phyloP scores from a whole-genome alignment of 352 stramenopile species.

The Pythium volutum region DNA sequence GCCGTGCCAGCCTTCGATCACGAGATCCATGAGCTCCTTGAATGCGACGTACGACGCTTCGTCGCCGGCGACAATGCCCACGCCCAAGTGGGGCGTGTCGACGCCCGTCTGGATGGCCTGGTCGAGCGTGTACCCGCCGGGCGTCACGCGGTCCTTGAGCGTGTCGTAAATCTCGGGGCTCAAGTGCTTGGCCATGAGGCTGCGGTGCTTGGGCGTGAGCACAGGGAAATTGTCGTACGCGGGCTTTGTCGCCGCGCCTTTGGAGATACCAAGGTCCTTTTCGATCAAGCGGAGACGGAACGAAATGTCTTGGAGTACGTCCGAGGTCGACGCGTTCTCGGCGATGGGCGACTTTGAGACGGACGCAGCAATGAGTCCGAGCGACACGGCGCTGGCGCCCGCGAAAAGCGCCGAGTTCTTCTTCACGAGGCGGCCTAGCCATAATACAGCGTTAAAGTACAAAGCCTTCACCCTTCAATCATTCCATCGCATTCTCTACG shows the following conservation, averaged over 20 bases:
- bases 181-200: slow-evolving; percentile 82
- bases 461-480: not conserved
- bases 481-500: not conserved
- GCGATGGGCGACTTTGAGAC: slow-evolving; percentile 37
- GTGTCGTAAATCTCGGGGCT: slow-evolving; percentile 78
- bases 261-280: slow-evolving; percentile 53
- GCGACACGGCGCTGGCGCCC: slow-evolving; percentile 48
- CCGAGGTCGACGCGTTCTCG: slow-evolving; percentile 54
- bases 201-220: slow-evolving; percentile 81
- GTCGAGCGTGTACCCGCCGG: slow-evolving; percentile 73
- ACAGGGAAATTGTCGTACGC: slow-evolving; percentile 70
- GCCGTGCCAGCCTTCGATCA: slow-evolving; percentile 86
- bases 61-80: slow-evolving; percentile 83
- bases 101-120: slow-evolving; percentile 85
- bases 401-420: slow-evolving; percentile 55
- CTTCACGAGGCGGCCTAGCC: slow-evolving; percentile 48
- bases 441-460: not conserved
- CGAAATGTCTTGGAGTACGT: slow-evolving; percentile 65
- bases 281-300: slow-evolving; percentile 61
- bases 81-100: slow-evolving; percentile 75
- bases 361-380: slow-evolving; percentile 50
- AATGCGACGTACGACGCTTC: slow-evolving; percentile 82
- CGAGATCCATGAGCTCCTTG: slow-evolving; percentile 80
- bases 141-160: slow-evolving; percentile 55
- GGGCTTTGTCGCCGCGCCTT: slow-evolving; percentile 13